A percentile compares a stretch with the other conserved stretches of the same genome.
Evolutionary conservation across 129 eudicot species (phyloP).

Genomic region (Oenanthe sinensis): DNA sequence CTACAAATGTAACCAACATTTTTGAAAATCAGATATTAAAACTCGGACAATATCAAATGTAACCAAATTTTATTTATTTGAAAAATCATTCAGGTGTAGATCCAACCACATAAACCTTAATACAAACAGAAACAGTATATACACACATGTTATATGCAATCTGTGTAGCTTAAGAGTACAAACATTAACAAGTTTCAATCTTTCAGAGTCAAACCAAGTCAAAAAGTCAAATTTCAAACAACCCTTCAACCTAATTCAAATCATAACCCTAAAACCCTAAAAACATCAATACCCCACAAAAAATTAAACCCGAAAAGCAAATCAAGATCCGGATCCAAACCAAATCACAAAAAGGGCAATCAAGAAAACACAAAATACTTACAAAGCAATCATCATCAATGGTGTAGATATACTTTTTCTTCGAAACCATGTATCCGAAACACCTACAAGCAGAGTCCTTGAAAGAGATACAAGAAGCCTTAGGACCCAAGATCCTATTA

Average conservation of each 20-base stretch:
- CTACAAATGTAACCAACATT: neutral
- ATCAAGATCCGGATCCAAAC: neutral
- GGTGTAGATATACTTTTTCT: constrained; percentile 55
- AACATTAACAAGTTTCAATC: neutral
- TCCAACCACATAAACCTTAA: neutral
- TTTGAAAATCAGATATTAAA: neutral
- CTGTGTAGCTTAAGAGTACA: neutral
- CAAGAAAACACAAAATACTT: constrained; percentile 12
- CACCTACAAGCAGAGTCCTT: constrained; percentile 60
- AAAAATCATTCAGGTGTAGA: neutral
- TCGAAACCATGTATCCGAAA: constrained; percentile 47
- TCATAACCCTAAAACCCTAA: neutral
- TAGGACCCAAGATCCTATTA: constrained; percentile 47
- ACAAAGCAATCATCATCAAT: constrained; percentile 68
- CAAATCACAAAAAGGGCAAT: neutral
- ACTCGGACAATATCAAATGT: neutral
- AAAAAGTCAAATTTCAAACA: neutral
- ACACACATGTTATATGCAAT: neutral
- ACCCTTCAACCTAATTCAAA: neutral
- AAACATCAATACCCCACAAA: neutral
- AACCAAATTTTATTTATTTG: neutral
- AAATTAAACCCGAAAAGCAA: neutral
- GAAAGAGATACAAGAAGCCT: constrained; percentile 48
- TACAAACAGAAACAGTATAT: too few relatives aligned
- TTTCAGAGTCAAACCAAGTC: neutral